Conservation (phyloP, 2,329 filamentous ascomycete species). For the Curvularia lunata region DNA sequence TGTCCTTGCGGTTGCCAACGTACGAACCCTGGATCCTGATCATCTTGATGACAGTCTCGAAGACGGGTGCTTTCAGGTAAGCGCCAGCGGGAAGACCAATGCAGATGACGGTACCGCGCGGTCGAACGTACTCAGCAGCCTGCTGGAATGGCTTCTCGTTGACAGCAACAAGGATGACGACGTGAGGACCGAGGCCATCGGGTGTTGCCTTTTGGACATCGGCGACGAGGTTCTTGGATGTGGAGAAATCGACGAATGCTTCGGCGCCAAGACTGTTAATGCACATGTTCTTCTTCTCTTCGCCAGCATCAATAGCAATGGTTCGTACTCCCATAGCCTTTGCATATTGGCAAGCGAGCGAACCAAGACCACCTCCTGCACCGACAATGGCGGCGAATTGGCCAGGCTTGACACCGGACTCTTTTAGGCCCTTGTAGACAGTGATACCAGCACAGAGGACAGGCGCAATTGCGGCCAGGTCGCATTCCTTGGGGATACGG, state of each 20-base stretch:
- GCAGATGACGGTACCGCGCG: constrained; percentile 81
- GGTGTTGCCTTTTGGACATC: constrained; percentile 82
- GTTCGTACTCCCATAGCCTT: constrained; percentile 85
- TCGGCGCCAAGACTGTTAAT: constrained; percentile 70
- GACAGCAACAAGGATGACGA: constrained; percentile 84
- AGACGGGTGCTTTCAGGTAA: constrained; percentile 81
- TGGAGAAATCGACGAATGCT: constrained; percentile 80
- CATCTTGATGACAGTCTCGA: constrained; percentile 88
- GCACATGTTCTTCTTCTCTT: constrained; percentile 78
- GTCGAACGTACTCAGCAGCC: constrained; percentile 84
- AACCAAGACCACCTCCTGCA: constrained; percentile 82
- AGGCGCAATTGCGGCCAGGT: constrained; percentile 78
- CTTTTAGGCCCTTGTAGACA: constrained; percentile 91
- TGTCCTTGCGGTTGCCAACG: constrained; percentile 90
- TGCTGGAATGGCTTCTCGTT: constrained; percentile 95
- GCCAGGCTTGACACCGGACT: constrained; percentile 75
- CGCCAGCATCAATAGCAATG: constrained; percentile 83
- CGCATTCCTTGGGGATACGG: constrained; percentile 76
- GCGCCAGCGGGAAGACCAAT: constrained; percentile 84
- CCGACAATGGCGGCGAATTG: constrained; percentile 85
- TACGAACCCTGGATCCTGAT: constrained; percentile 87
- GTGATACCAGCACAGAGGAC: constrained; percentile 86
- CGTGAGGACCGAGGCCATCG: constrained; percentile 84
- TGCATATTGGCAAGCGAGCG: constrained; percentile 83
- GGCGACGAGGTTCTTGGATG: constrained; percentile 76